Percentiles rank a stretch among this genome's conserved stretches.
phyloP scores from a whole-genome alignment of 83 land plant genomes.

The Larix sibirica region DNA sequence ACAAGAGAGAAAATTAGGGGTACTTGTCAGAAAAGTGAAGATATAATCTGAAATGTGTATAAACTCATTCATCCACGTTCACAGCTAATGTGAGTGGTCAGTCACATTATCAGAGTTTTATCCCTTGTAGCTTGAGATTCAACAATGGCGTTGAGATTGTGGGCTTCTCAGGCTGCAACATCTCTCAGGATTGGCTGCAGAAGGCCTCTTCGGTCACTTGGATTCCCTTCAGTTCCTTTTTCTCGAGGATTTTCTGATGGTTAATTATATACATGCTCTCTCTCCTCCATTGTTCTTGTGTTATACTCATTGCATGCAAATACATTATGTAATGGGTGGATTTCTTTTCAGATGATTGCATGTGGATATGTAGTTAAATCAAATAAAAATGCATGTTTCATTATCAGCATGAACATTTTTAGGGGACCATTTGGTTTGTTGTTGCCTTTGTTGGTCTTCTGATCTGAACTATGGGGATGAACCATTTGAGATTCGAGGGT shows the following conservation, averaged over 20 bases:
- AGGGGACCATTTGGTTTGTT: neutral
- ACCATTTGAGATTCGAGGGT: neutral
- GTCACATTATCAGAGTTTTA: neutral
- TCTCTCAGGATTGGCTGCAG: slow-evolving; percentile 44
- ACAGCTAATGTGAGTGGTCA: neutral
- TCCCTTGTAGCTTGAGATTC: neutral
- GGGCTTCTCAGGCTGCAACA: slow-evolving; percentile 73
- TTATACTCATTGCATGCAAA: neutral
- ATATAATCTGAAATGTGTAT: no score
- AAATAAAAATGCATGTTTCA: neutral
- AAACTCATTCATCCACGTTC: no score
- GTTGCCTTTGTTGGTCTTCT: neutral
- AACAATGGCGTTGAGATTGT: slow-evolving; percentile 63
- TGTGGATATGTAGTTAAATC: neutral
- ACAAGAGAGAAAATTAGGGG: neutral
- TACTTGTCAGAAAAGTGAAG: neutral
- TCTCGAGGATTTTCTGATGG: slow-evolving; percentile 71
- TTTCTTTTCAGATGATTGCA: neutral
- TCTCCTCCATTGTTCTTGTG: neutral
- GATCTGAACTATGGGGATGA: neutral
- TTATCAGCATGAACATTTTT: neutral
- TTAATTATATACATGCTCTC: neutral
- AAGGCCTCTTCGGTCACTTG: slow-evolving; percentile 9
- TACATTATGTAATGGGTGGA: neutral
- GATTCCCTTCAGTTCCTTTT: slow-evolving; percentile 33